Evolutionary conservation across 345 rosid species (phyloP).

Genomic region (Heritiera littoralis): DNA sequence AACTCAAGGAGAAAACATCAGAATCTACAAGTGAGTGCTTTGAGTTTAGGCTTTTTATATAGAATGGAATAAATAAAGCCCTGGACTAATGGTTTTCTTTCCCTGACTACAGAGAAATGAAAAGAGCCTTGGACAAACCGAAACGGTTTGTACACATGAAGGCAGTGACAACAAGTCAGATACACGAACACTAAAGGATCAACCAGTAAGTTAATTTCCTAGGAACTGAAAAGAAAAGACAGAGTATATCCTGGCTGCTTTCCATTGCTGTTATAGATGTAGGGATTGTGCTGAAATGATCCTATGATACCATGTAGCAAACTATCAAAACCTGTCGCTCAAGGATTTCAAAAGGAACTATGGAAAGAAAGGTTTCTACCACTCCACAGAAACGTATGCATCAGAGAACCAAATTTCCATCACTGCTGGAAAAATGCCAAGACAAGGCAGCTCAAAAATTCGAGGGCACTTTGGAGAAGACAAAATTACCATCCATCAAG

Average conservation of each 20-base stretch:
- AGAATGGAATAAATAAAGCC: neutral
- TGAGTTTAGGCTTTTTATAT: neutral
- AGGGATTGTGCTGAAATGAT: constrained; percentile 14
- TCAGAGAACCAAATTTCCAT: constrained; percentile 27
- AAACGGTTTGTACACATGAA: constrained; percentile 16
- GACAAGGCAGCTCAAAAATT: constrained; percentile 26
- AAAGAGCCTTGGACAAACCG: constrained; percentile 26
- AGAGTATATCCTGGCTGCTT: neutral
- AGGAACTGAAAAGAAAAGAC: neutral
- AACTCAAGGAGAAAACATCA: constrained; percentile 37
- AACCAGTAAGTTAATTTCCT: constrained; percentile 32
- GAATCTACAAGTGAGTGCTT: constrained; percentile 45
- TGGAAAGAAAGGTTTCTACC: constrained; percentile 25
- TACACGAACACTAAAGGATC: constrained; percentile 16
- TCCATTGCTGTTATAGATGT: neutral
- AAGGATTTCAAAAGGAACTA: constrained; percentile 23
- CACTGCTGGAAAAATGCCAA: constrained; percentile 15
- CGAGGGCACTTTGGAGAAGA: constrained; percentile 33
- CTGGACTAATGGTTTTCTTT: constrained; percentile 18
- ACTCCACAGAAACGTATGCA: constrained; percentile 32
- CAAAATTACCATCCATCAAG: constrained; percentile 39
- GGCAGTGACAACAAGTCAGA: constrained; percentile 17
- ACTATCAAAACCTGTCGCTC: neutral
- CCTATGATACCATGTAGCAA: neutral
- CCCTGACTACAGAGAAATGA: constrained; percentile 32